These are phyloP conservation scores for Begonia peltatifolia DNA, from an alignment of 306 rosid species.

Conservation along the genomic window DNA sequence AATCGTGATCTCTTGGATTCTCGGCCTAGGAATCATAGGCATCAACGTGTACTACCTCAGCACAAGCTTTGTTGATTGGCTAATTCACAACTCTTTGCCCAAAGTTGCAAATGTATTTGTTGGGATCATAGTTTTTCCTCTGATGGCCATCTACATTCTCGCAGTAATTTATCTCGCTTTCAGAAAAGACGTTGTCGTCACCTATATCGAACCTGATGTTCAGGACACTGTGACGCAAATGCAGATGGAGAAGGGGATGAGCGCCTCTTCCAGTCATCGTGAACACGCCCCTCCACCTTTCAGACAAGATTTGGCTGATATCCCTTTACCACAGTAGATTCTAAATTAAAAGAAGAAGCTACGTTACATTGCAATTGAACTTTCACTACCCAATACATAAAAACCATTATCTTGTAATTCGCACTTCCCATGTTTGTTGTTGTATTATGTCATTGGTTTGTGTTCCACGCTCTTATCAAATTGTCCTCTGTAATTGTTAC, in stretches of 20 bases:
- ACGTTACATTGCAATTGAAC: constrained; percentile 59
- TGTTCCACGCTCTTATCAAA: too few species aligned
- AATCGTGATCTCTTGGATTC: constrained; percentile 55
- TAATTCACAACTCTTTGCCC: constrained; percentile 46
- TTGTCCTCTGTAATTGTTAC: too few species aligned
- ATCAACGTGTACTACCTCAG: constrained; percentile 73
- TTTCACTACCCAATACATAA: constrained; percentile 45
- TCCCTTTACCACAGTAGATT: constrained; percentile 28
- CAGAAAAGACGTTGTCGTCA: constrained; percentile 49
- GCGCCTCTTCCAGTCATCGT: constrained; percentile 11
- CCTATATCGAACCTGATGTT: constrained; percentile 27
- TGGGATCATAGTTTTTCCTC: constrained; percentile 63
- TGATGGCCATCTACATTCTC: constrained; percentile 43
- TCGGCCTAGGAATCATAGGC: constrained; percentile 48
- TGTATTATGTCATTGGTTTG: too few species aligned
- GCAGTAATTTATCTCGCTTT: constrained; percentile 48
- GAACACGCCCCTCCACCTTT: constrained; percentile 18
- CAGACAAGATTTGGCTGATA: constrained; percentile 52
- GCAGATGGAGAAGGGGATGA: constrained; percentile 35
- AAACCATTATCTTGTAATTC: constrained; percentile 73
- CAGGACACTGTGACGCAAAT: constrained; percentile 27
- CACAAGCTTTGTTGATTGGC: constrained; percentile 61
- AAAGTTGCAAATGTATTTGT: constrained; percentile 50
- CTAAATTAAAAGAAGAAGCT: constrained; percentile 1
- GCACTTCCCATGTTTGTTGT: constrained; percentile 57